Base-by-base conservation (phyloP, 345 rosid species). In the Populus euphratica region DNA sequence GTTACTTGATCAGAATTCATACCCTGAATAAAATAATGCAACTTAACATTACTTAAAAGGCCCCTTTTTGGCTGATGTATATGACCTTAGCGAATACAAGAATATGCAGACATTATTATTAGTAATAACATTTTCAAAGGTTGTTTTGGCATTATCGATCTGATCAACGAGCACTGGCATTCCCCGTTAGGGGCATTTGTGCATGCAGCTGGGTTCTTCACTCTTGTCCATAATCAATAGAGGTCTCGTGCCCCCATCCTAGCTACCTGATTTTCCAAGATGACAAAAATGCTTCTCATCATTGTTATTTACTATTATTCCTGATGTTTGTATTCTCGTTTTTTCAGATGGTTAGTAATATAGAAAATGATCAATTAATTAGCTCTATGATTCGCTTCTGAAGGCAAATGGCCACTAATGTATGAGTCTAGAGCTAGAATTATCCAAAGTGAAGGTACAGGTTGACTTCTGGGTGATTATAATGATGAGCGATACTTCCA, bases 1-100 rank as follows among this genome's bases (percentile, higher is more conserved):
- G 16, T 27, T 27, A 29, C 67, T 6, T 29, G 2, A 25, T n/a
- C 67, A 63, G 11, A 63, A 63, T 47, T 1, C 0, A 63, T 11
- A 71, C 68, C 35, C 36, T 36, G 25, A 20, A 35, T 68, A 36
- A 35, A 68, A 16, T 68, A 68, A 8, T 68, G 13, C 49, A 38
- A 20, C 44, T 68, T 38, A 2, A 1, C 25, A 36, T 50, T 74
- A 61, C 64, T 64, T 72, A 68, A 73, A 78, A 38, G 36, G 41
- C 6, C 39, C 64, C 5, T 6, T 41, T 74, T 78, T 78, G 81
- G 84, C 79, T 8, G 65, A 70, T 74, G 33, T 31, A 35, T 52
- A 16, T 65, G 81, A 69, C 65, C 33, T 50, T 70, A 33, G 8
- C 4, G 70, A 20, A 8, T 56, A 25, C 50, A 75, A 52, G 81